phyloP scores from a whole-genome alignment of 176 grass and related monocot genomes.

The Eleusine coracana region DNA sequence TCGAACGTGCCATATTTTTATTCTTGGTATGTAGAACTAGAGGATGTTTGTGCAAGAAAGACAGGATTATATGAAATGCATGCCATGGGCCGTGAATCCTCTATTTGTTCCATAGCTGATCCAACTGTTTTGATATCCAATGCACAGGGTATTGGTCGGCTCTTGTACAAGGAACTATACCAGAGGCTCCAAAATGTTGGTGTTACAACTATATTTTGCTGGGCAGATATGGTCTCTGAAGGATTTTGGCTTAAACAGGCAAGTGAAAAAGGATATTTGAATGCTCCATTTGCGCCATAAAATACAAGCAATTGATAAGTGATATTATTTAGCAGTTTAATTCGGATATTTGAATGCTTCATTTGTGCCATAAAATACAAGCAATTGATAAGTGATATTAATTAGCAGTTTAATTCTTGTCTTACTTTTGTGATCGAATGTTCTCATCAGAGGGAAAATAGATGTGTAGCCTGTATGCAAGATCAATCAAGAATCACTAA shows the following conservation, averaged over 20 bases:
- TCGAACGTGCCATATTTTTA: neutral
- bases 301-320: neutral
- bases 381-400: neutral
- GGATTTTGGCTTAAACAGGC: conserved; percentile 97
- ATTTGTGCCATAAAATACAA: conserved; percentile 13
- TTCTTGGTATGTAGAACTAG: neutral
- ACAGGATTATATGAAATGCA: conserved; percentile 11
- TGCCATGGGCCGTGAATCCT: neutral
- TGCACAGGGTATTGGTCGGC: conserved; percentile 71
- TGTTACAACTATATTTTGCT: conserved; percentile 76
- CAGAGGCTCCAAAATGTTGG: conserved; percentile 84
- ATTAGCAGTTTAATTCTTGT: conserved; percentile 11
- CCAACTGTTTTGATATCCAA: conserved; percentile 37
- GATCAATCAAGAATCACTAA: neutral
- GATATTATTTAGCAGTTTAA: neutral
- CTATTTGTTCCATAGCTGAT: neutral
- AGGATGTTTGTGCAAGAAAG: conserved; percentile 11
- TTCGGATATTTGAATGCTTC: neutral
- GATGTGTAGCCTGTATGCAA: neutral
- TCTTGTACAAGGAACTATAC: conserved; percentile 73
- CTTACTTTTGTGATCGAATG: neutral
- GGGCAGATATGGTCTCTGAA: conserved; percentile 82
- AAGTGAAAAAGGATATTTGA: conserved; percentile 32
- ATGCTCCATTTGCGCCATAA: conserved; percentile 1
- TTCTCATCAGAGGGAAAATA: neutral